phyloP scores from a whole-genome alignment of 768 basidiomycete genomes.

The Coprinopsis sp. region DNA sequence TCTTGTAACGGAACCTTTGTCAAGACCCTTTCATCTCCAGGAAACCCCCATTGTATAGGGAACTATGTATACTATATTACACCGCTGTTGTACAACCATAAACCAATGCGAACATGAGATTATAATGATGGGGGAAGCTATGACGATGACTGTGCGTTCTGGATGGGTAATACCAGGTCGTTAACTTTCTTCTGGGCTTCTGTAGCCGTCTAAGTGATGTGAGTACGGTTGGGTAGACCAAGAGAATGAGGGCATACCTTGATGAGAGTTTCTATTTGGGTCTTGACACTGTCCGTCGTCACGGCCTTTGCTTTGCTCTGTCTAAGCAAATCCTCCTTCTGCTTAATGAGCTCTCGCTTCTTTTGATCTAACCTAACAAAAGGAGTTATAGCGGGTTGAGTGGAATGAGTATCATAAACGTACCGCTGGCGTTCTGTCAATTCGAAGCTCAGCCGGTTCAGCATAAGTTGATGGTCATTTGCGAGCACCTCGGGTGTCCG shows the following conservation, averaged over 20 bases:
- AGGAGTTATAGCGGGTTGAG: background rate
- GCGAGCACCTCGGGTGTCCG: conserved; percentile 55
- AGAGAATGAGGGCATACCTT: conserved; percentile 43
- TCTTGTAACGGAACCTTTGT: no score
- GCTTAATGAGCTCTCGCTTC: conserved; percentile 60
- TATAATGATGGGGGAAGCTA: background rate
- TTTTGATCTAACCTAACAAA: conserved; percentile 60
- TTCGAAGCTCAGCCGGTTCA: conserved; percentile 83
- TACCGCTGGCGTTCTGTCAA: conserved; percentile 85
- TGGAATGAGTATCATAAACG: conserved; percentile 2
- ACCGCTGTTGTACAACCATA: conserved; percentile 19
- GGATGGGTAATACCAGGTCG: conserved; percentile 52
- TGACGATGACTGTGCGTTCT: conserved; percentile 12
- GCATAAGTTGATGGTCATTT: conserved; percentile 80
- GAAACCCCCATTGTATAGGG: no score
- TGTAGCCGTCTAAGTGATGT: conserved; percentile 48
- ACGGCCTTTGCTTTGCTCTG: conserved; percentile 69
- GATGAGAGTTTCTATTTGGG: conserved; percentile 70
- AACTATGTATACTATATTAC: conserved; percentile 18
- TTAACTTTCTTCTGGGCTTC: conserved; percentile 76
- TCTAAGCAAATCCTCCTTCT: conserved; percentile 78
- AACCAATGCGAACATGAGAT: conserved; percentile 9
- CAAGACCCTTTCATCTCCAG: no score
- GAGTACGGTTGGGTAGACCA: conserved; percentile 6
- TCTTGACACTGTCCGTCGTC: conserved; percentile 74